phyloP scores from a whole-genome alignment of 176 grass and related monocot species.

The Dactylis glomerata region DNA sequence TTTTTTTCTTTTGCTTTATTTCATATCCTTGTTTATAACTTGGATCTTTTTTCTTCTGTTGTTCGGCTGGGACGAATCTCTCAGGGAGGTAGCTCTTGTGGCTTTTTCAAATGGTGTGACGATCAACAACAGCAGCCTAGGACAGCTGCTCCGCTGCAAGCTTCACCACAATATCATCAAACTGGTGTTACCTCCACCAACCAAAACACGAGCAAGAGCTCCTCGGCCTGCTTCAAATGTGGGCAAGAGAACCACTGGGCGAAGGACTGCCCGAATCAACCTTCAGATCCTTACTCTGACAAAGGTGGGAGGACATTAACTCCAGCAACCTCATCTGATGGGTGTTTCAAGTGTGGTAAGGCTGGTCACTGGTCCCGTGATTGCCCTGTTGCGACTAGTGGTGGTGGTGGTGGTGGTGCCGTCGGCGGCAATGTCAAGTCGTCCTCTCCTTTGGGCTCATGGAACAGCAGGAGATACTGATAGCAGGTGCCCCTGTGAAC shows the following conservation, averaged over 20 bases:
- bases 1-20: constrained; percentile 18
- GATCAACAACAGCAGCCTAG: constrained; percentile 33
- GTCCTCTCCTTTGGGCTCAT: constrained; percentile 38
- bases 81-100: constrained; percentile 59
- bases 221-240: constrained; percentile 68
- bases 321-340: constrained; percentile 34
- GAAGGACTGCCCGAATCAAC: constrained; percentile 66
- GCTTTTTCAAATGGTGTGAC: constrained; percentile 78
- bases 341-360: constrained; percentile 70
- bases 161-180: constrained; percentile 29
- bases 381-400: constrained; percentile 46
- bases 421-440: constrained; percentile 26
- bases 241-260: constrained; percentile 83
- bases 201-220: constrained; percentile 40
- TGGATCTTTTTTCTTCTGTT: constrained; percentile 22
- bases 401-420: constrained; percentile 26
- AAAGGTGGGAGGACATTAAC: constrained; percentile 41
- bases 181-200: constrained; percentile 15
- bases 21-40: constrained; percentile 23
- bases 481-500: constrained; percentile 40
- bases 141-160: constrained; percentile 30
- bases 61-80: constrained; percentile 12
- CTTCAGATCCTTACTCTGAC: constrained; percentile 41
- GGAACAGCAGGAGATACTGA: constrained; percentile 41
- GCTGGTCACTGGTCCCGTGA: constrained; percentile 67